Percentiles rank a stretch among this genome's conserved stretches.
phyloP scores from a whole-genome alignment of 2,329 filamentous ascomycete species.

The Arthrobotrys conoides region DNA sequence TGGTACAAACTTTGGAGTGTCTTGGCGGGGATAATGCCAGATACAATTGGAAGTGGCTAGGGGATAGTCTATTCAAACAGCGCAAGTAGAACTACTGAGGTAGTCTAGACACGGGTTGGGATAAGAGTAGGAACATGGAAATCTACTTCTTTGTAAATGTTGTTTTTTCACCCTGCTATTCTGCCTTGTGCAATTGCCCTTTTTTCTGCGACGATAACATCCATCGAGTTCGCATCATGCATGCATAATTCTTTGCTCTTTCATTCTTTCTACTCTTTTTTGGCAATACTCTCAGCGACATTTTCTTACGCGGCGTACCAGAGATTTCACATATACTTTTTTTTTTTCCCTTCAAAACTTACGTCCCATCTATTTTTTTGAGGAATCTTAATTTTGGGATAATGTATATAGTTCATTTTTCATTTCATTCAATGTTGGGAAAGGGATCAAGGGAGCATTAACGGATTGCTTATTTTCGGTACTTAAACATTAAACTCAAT shows the following conservation, averaged over 20 bases:
- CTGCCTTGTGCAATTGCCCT: slow-evolving; percentile 8
- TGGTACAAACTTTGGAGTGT: slow-evolving; percentile 59
- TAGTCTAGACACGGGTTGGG: no score
- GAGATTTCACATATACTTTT: slow-evolving; percentile 21
- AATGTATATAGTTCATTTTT: slow-evolving; percentile 36
- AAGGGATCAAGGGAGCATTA: slow-evolving; percentile 30
- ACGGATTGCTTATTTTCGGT: slow-evolving; percentile 30
- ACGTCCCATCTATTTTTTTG: slow-evolving; percentile 12
- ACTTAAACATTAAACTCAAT: slow-evolving; percentile 20
- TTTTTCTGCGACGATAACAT: slow-evolving; percentile 1
- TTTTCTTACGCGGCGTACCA: slow-evolving; percentile 30
- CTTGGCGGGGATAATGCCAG: slow-evolving; percentile 56
- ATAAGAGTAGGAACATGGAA: neutral
- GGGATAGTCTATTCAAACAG: slow-evolving; percentile 59
- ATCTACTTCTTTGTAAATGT: slow-evolving; percentile 50
- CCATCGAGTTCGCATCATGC: slow-evolving; percentile 26
- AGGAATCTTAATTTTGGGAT: slow-evolving; percentile 34
- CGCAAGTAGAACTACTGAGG: slow-evolving; percentile 22
- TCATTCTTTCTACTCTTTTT: neutral
- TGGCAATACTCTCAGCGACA: slow-evolving; percentile 27
- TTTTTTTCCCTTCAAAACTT: slow-evolving; percentile 7
- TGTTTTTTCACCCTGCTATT: slow-evolving; percentile 6
- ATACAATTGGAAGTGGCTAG: slow-evolving; percentile 60
- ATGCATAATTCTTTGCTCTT: slow-evolving; percentile 39
- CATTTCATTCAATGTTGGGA: slow-evolving; percentile 18